These are phyloP conservation scores for Solanum chmielewskii DNA, from an alignment of 257 asterid genomes.

Conservation along the genomic window DNA sequence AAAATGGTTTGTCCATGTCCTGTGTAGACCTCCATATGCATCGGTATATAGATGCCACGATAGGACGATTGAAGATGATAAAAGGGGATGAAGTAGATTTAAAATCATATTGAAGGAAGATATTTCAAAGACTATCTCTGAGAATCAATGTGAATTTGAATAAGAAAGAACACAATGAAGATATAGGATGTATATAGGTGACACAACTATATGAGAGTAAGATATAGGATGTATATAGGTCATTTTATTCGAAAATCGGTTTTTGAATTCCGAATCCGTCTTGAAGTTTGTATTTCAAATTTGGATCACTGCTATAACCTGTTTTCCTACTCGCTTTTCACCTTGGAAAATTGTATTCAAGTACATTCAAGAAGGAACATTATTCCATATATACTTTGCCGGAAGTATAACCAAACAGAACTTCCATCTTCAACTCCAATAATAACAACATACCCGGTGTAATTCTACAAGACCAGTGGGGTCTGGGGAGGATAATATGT, in stretches of 20 bases:
- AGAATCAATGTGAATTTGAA: neutral
- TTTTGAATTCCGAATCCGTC: neutral
- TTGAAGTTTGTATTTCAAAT: neutral
- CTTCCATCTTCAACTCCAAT: neutral
- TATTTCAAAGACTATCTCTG: neutral
- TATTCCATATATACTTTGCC: neutral
- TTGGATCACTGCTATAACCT: neutral
- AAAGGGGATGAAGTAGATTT: neutral
- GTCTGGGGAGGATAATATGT: neutral
- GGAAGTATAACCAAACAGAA: neutral
- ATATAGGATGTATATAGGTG: neutral
- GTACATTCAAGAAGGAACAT: neutral
- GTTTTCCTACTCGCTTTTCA: neutral
- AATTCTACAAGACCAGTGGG: neutral
- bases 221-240: neutral
- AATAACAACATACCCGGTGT: neutral
- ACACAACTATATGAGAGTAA: neutral
- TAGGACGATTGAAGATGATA: neutral
- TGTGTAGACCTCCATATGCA: neutral
- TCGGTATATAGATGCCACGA: neutral
- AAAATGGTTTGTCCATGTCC: neutral
- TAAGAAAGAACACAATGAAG: neutral
- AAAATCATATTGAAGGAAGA: neutral
- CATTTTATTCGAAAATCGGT: neutral
- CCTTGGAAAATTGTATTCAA: neutral